Evolutionary conservation across 2,329 filamentous ascomycete genomes (phyloP).

Genomic region (Phialophora macrospora): DNA sequence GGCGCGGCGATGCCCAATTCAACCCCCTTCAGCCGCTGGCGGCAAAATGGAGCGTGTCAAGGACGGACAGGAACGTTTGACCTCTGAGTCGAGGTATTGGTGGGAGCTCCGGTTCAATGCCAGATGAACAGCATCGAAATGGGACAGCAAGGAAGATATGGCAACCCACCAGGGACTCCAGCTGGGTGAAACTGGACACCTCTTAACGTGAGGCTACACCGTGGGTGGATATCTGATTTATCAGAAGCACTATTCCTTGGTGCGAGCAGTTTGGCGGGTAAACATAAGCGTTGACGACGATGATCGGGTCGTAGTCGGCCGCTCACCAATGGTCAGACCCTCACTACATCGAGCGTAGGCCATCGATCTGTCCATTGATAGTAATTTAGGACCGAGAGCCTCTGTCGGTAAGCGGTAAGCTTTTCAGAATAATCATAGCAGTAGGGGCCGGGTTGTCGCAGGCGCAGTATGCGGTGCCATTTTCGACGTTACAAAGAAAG

Average conservation of each 20-base stretch:
- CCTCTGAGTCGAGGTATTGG: not conserved
- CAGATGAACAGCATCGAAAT: not conserved
- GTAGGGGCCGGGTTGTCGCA: slow-evolving; percentile 16
- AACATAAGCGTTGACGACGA: not conserved
- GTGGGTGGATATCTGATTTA: slow-evolving; percentile 8
- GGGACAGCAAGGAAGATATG: not conserved
- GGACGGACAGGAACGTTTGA: not conserved
- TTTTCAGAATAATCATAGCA: slow-evolving; percentile 20
- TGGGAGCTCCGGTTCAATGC: not conserved
- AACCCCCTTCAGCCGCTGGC: not conserved
- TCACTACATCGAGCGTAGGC: slow-evolving; percentile 2
- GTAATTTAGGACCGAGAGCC: slow-evolving; percentile 6
- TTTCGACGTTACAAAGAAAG: not conserved
- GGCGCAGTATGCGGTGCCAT: slow-evolving; percentile 9
- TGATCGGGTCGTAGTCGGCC: slow-evolving; percentile 7
- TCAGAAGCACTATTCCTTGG: not conserved
- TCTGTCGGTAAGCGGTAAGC: slow-evolving; percentile 19
- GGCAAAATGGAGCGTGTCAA: not conserved
- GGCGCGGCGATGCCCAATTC: not conserved
- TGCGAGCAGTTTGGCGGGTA: not conserved
- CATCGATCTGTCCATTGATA: slow-evolving; percentile 7
- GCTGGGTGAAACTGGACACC: not conserved
- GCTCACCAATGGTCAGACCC: slow-evolving; percentile 9
- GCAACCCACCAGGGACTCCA: not conserved
- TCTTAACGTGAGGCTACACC: slow-evolving; percentile 1